Evolutionary conservation across 805 yeast genomes (phyloP).

Genomic region (Metschnikowia lunata): DNA sequence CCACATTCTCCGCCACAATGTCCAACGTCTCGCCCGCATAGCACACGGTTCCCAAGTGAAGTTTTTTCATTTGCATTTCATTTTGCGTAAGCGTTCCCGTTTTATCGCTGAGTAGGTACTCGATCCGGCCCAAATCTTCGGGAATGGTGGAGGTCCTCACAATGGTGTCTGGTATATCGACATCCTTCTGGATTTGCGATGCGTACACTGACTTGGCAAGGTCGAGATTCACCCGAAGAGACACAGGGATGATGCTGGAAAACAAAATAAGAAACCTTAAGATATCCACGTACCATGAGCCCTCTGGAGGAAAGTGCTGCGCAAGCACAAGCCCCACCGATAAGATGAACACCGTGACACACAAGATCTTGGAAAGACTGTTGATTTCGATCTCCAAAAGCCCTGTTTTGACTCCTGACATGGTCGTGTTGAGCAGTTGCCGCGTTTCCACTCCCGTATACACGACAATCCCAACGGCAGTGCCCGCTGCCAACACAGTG

Average conservation of each 20-base stretch:
- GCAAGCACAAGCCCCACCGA: slow-evolving; percentile 74
- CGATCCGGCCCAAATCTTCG: slow-evolving; percentile 94
- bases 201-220: slow-evolving; percentile 96
- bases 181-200: slow-evolving; percentile 87
- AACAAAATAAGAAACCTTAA: slow-evolving; percentile 88
- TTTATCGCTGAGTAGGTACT: slow-evolving; percentile 86
- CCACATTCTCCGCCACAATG: slow-evolving; percentile 69
- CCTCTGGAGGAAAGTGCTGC: slow-evolving; percentile 59
- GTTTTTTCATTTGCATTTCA: slow-evolving; percentile 93
- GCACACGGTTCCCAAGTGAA: slow-evolving; percentile 89
- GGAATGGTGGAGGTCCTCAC: slow-evolving; percentile 98
- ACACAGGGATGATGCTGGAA: slow-evolving; percentile 94
- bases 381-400: slow-evolving; percentile 88
- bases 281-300: slow-evolving; percentile 84
- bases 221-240: slow-evolving; percentile 89
- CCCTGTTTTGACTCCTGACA: slow-evolving; percentile 83
- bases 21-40: slow-evolving; percentile 92
- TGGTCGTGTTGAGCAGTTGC: slow-evolving; percentile 89
- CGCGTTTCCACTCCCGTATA: slow-evolving; percentile 94
- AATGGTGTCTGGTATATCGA: slow-evolving; percentile 74
- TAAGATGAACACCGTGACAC: slow-evolving; percentile 77
- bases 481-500: slow-evolving; percentile 92
- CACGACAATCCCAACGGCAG: slow-evolving; percentile 80
- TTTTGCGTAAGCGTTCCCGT: slow-evolving; percentile 97
- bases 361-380: slow-evolving; percentile 77